Base-by-base conservation (phyloP, 768 basidiomycete genomes). In the Naganishia antarctica region DNA sequence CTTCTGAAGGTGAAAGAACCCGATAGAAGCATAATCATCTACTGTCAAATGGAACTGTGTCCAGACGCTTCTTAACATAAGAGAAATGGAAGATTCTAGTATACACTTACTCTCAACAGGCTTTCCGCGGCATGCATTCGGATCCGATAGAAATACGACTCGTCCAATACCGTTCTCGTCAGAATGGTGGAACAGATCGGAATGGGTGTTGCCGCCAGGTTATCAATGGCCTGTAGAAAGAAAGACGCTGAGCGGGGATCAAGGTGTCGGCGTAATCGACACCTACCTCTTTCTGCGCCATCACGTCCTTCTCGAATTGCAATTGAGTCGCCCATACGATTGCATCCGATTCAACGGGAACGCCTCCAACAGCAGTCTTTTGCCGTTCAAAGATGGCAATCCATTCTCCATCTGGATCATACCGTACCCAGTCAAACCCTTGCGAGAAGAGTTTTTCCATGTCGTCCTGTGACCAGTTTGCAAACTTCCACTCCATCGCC, bases 361-460 rank as follows among this genome's bases (percentile, higher is more conserved):
- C 34, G 43, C 26, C 28, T 40, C 34, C 49, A 15, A 18, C 37
- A 23, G 41, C 49, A 12, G 40, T 41, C 41, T 63, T 63, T 28
- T 53, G 63, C 68, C 15, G 98, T 67, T 85, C 86, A 66, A 97
- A 84, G 41, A 83, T 83, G n/a, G 90, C 88, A 61, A 98, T 89
- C 96, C 96, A 99, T 79, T 99, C 96, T 76, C 96, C 93, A 75
- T 99, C 96, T 16, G 96, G 92, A 73, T 99, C 96, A 83, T 98
- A 90, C 67, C 96, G 82, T 64, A 99, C 98, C 94, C 94, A 99
- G 78, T 99, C 96, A 78, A 97, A 99, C 3, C 91, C 94, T 67
- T 94, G 93, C 18, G 90, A 90, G 41, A 88, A 86, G 90, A 98
- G 94, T 45, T 83, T 81, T 65, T 87, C 86, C 73, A 96, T 93